phyloP scores from a whole-genome alignment of 495 filamentous ascomycete genomes.

The Penicillium parvum region DNA sequence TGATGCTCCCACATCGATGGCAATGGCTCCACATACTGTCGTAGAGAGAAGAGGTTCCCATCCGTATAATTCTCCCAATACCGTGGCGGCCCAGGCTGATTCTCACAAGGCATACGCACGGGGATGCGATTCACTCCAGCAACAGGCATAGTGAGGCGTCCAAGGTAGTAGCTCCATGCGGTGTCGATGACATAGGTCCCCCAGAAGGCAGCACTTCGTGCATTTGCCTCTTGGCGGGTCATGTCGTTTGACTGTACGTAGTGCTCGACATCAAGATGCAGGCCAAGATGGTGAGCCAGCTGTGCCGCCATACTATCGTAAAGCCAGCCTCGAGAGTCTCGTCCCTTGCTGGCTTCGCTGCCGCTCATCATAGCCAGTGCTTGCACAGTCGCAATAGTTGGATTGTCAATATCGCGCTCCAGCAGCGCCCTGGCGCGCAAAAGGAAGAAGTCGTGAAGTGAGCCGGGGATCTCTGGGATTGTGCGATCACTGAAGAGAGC shows the following conservation, averaged over 20 bases:
- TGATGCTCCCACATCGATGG: constrained; percentile 5
- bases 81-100: not conserved
- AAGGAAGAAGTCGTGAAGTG: constrained; percentile 21
- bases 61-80: constrained; percentile 1
- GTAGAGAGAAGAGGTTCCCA: not conserved
- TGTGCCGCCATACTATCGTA: constrained; percentile 26
- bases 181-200: constrained; percentile 7
- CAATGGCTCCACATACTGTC: constrained; percentile 1
- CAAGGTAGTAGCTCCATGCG: constrained; percentile 10
- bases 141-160: constrained; percentile 3
- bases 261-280: constrained; percentile 20
- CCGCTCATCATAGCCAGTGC: constrained; percentile 22
- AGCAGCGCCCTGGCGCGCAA: constrained; percentile 16
- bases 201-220: constrained; percentile 15
- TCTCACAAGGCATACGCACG: not conserved
- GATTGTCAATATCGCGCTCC: constrained; percentile 21
- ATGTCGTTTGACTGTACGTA: constrained; percentile 16
- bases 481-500: not conserved
- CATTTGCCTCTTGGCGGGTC: constrained; percentile 11
- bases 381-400: constrained; percentile 24
- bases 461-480: not conserved
- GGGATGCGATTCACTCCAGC: constrained; percentile 2
- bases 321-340: constrained; percentile 25
- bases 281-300: constrained; percentile 19
- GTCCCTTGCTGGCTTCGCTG: constrained; percentile 11